These are phyloP conservation scores for Catharanthus roseus DNA, from an alignment of 257 asterid species.

Conservation along the genomic window DNA sequence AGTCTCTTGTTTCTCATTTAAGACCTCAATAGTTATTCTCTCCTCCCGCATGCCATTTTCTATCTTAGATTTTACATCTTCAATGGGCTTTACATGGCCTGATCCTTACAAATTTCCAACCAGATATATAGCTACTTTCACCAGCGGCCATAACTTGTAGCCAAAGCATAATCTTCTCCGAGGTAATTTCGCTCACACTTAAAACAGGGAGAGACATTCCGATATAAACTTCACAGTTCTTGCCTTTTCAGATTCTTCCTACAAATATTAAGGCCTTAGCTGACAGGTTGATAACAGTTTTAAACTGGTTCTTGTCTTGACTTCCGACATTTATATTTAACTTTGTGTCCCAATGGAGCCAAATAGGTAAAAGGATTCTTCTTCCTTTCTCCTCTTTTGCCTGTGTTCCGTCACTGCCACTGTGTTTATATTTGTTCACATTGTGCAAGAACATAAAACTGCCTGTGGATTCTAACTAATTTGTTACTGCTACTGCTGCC, in stretches of 20 bases:
- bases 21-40: too few relatives aligned
- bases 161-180: not conserved
- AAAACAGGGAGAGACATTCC: not conserved
- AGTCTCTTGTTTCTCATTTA: too few relatives aligned
- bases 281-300: conserved; percentile 51
- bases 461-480: not conserved
- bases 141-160: too few relatives aligned
- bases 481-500: not conserved
- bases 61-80: too few relatives aligned
- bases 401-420: too few relatives aligned
- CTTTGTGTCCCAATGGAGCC: conserved; percentile 51
- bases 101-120: too few relatives aligned
- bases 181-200: not conserved
- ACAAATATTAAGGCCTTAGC: conserved; percentile 60
- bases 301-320: conserved; percentile 54
- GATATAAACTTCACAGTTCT: not conserved
- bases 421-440: not conserved
- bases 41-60: too few relatives aligned
- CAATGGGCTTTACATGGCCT: too few relatives aligned
- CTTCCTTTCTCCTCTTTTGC: not conserved
- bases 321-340: conserved; percentile 52
- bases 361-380: conserved; percentile 48
- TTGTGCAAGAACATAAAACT: not conserved
- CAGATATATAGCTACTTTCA: too few relatives aligned
- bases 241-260: conserved; percentile 54